Conservation (phyloP, 768 basidiomycete species). For the Guyanaporus albipodus region DNA sequence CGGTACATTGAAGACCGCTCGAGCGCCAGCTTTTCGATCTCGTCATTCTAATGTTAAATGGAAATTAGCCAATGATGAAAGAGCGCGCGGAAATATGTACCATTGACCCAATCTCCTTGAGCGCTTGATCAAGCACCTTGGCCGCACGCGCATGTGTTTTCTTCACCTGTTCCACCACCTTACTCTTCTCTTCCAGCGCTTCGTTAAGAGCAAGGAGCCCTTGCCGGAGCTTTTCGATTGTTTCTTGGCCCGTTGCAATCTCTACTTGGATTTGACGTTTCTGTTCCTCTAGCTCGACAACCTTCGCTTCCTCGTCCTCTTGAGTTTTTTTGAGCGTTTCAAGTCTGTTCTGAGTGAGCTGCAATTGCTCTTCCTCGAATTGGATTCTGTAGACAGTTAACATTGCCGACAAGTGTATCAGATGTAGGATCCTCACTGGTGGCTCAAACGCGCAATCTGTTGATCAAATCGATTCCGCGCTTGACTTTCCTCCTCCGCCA, state of each 20-base stretch:
- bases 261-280: conserved; percentile 55
- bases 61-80: conserved; percentile 14
- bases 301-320: conserved; percentile 48
- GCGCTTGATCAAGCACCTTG: conserved; percentile 76
- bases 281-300: conserved; percentile 51
- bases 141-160: conserved; percentile 63
- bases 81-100: conserved; percentile 38
- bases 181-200: conserved; percentile 66
- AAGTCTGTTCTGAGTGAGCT: conserved; percentile 60
- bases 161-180: conserved; percentile 73
- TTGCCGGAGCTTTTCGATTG: conserved; percentile 53
- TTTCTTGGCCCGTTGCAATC: conserved; percentile 52
- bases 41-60: conserved; percentile 58
- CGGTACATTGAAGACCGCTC: conserved; percentile 87
- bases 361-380: conserved; percentile 79
- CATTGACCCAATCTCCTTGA: conserved; percentile 86
- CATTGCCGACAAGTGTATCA: not conserved
- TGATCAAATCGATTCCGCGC: conserved; percentile 78
- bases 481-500: conserved; percentile 85
- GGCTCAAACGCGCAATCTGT: conserved; percentile 79
- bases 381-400: conserved; percentile 48
- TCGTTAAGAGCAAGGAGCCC: conserved; percentile 61
- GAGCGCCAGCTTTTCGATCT: conserved; percentile 82
- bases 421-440: conserved; percentile 57
- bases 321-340: conserved; percentile 49